These are phyloP conservation scores for Calamus simplicifolius DNA, from an alignment of 176 grass and related monocot genomes.

Conservation along the genomic window DNA sequence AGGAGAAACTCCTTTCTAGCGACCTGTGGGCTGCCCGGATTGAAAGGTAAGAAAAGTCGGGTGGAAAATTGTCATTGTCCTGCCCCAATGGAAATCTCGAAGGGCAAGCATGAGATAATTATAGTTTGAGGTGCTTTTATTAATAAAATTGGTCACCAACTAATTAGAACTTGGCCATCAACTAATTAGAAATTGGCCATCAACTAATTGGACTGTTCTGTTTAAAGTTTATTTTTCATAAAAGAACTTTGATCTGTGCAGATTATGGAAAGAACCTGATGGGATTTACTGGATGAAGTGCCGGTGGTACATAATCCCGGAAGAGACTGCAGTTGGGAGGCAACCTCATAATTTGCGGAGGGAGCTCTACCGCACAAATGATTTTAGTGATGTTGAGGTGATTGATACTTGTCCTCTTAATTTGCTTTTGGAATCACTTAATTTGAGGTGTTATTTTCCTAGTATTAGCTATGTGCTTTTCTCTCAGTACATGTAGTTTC, in stretches of 20 bases:
- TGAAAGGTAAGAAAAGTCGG: conserved; percentile 37
- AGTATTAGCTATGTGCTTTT: no score
- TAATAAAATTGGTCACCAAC: no score
- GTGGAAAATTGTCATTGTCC: neutral
- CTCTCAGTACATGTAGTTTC: no score
- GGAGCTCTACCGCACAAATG: conserved; percentile 75
- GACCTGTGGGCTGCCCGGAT: conserved; percentile 78
- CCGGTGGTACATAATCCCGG: conserved; percentile 81
- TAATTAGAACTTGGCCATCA: no score
- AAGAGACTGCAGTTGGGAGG: conserved; percentile 90
- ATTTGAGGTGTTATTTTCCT: neutral
- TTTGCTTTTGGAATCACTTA: neutral
- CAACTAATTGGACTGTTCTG: no score
- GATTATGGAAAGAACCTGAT: conserved; percentile 73
- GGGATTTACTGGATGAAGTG: conserved; percentile 63
- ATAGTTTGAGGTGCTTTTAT: no score
- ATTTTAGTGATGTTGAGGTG: conserved; percentile 67
- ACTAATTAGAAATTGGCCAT: no score
- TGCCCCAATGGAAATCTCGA: no score
- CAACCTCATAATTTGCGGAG: conserved; percentile 88
- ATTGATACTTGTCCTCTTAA: neutral
- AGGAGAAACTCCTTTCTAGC: conserved; percentile 75
- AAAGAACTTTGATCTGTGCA: conserved; percentile 16
- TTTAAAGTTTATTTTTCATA: no score
- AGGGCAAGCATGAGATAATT: no score